A percentile compares a stretch with the other conserved stretches of the same genome.
Conservation (phyloP, 495 filamentous ascomycete genomes). For the Penicillium samsonianum region DNA sequence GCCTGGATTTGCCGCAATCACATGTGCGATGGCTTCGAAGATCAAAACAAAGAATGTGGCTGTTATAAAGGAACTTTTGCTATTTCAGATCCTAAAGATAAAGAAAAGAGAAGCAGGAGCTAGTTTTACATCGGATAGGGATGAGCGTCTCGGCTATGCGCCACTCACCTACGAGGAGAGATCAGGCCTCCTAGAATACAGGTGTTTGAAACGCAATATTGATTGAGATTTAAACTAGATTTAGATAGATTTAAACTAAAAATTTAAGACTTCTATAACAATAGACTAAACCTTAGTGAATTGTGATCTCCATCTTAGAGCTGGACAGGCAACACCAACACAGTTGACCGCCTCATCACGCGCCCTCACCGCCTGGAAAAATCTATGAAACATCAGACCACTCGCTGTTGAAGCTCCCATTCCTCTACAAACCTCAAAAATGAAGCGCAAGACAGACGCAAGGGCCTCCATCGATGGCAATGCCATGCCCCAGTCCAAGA, state of each 20-base stretch:
- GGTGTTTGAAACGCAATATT: neutral
- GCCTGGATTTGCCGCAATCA: constrained; percentile 3
- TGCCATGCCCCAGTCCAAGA: constrained; percentile 49
- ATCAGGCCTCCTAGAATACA: neutral
- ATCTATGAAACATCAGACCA: constrained; percentile 23
- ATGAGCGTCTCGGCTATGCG: neutral
- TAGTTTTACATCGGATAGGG: neutral
- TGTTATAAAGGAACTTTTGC: neutral
- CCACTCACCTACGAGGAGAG: neutral
- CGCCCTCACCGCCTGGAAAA: constrained; percentile 24
- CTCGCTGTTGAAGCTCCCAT: neutral
- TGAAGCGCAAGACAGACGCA: constrained; percentile 58
- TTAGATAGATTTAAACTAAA: too few species aligned
- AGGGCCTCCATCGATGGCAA: constrained; percentile 38
- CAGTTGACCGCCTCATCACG: constrained; percentile 17
- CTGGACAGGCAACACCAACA: neutral
- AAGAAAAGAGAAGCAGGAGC: neutral
- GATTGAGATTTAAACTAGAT: neutral
- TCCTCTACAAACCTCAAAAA: constrained; percentile 26
- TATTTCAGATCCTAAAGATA: neutral
- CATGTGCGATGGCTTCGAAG: neutral
- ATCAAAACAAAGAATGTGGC: neutral
- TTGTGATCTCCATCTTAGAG: neutral
- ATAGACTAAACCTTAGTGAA: neutral
- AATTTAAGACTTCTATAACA: too few species aligned